Percentiles rank a stretch among this genome's conserved stretches.
Conservation (phyloP, 2,329 filamentous ascomycete genomes). For the Karstenula rhodostoma region DNA sequence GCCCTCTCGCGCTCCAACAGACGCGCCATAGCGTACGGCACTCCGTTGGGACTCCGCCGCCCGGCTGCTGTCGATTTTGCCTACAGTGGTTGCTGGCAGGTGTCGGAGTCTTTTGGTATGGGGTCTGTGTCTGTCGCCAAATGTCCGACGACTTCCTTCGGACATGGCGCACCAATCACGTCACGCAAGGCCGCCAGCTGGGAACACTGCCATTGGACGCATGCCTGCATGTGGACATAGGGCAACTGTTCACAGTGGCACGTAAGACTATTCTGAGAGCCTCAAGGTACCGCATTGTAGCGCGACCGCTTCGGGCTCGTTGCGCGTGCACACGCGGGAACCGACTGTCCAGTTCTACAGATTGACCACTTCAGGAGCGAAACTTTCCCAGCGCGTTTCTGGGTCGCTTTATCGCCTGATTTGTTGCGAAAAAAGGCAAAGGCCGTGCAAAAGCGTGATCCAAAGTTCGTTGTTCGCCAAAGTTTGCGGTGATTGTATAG, state of each 20-base stretch:
- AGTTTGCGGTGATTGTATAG: background rate
- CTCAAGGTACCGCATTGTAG: constrained; percentile 8
- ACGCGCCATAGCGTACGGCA: background rate
- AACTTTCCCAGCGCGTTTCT: background rate
- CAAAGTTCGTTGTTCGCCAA: background rate
- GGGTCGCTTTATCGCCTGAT: background rate
- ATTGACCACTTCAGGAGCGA: background rate
- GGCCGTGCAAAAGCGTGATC: background rate
- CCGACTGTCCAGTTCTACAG: background rate
- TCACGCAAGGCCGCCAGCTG: background rate
- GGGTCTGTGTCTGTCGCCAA: constrained; percentile 4
- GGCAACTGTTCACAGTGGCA: constrained; percentile 8
- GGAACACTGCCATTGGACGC: background rate
- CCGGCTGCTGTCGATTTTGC: background rate
- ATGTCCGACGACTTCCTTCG: constrained; percentile 12
- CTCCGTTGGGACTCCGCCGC: background rate
- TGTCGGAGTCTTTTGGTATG: constrained; percentile 9
- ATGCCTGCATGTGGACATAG: background rate
- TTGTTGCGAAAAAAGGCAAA: background rate
- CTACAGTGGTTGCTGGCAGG: background rate
- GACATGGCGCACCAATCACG: constrained; percentile 8
- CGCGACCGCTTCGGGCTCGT: background rate
- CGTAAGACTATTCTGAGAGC: constrained; percentile 1
- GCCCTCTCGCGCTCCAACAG: background rate
- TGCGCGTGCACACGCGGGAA: background rate